Evolutionary conservation across 345 rosid genomes (phyloP), one percentile per base, ranked within the genome.

Genomic region (Camelina hispida): DNA sequence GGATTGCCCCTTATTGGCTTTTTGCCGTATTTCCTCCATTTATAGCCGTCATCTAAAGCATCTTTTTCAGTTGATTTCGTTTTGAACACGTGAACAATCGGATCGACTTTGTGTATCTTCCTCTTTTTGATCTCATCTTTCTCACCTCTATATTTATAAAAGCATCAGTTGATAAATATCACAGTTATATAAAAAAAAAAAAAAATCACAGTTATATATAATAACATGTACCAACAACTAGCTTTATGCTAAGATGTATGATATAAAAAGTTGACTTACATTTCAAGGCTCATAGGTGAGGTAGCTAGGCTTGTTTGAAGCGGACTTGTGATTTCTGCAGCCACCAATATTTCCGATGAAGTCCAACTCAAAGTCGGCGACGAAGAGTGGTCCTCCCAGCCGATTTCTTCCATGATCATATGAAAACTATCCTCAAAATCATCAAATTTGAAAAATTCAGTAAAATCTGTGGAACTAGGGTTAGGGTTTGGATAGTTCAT

Each of bases 21-120:
- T 66, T 83, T 83, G 61, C 88, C 88, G 42, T 85, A 85, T 51
- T 85, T 85, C 52, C 83, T 58, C 88, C 88, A 85, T 74, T 60
- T 79, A 60, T 37, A 85, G 4, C 88, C 88, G 8, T 84, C 87
- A 43, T 84, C 85, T 66, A 84, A 53, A 35, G 71, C 25, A 13
- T 43, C 57, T 0, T 70, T 10, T 16, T 68, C 66, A 17, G 0
- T 0, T 2, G 70, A 61, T 23, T 77, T 79, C 2, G 86, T 83
- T 61, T 69, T 68, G 69, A 75, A 74, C 0, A 60, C 28, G 37
- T 78, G 81, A 43, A 72, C 38, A 12, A 71, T 66, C 4, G 9
- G 20, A n/a, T 52, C 64, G 0, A 66, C 63, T 66, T 59, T 64
- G 53, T 51, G 34, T 51, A 73, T 72, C 78, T 66, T 78, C 69